Conservation (phyloP, 1,284 basidiomycete species). For the Leucoagaricus sp. region DNA sequence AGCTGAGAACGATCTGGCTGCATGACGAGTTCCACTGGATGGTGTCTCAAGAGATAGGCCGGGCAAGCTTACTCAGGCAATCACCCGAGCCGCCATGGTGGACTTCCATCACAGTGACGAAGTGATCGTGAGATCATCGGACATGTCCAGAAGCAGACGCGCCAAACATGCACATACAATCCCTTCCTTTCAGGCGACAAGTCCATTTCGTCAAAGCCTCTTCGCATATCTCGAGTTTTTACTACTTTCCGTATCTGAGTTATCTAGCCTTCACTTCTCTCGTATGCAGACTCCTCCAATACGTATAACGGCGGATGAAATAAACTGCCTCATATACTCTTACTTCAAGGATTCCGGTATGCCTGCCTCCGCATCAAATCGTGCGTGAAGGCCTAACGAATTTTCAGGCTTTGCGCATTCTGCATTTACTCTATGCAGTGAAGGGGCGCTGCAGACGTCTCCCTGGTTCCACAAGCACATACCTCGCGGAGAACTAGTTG, state of each 20-base stretch:
- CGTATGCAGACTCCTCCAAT: slow-evolving; percentile 47
- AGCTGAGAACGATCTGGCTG: not conserved
- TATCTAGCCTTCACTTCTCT: slow-evolving; percentile 18
- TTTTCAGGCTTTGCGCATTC: slow-evolving; percentile 73
- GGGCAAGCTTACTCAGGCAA: slow-evolving; percentile 12
- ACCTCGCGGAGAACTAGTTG: slow-evolving; percentile 79
- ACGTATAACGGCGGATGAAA: slow-evolving; percentile 76
- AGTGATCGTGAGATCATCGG: slow-evolving; percentile 15
- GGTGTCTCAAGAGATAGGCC: not conserved
- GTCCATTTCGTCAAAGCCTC: slow-evolving; percentile 9
- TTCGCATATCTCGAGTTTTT: slow-evolving; percentile 11
- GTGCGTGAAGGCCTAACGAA: slow-evolving; percentile 1
- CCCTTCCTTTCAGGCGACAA: slow-evolving; percentile 10
- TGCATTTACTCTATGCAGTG: slow-evolving; percentile 72
- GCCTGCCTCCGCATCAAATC: slow-evolving; percentile 1
- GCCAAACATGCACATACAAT: slow-evolving; percentile 16
- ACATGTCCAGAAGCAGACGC: slow-evolving; percentile 7
- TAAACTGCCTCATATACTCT: slow-evolving; percentile 82
- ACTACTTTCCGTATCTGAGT: slow-evolving; percentile 5
- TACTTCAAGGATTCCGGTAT: slow-evolving; percentile 81
- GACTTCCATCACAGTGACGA: slow-evolving; percentile 1
- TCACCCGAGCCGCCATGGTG: slow-evolving; percentile 8
- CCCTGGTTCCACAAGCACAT: slow-evolving; percentile 69
- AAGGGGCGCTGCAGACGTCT: slow-evolving; percentile 68
- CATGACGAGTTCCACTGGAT: not conserved